Percentiles rank a stretch among this genome's conserved stretches.
Evolutionary conservation across 352 stramenopile species (phyloP).

Genomic region (Globisporangium uncinulatum): DNA sequence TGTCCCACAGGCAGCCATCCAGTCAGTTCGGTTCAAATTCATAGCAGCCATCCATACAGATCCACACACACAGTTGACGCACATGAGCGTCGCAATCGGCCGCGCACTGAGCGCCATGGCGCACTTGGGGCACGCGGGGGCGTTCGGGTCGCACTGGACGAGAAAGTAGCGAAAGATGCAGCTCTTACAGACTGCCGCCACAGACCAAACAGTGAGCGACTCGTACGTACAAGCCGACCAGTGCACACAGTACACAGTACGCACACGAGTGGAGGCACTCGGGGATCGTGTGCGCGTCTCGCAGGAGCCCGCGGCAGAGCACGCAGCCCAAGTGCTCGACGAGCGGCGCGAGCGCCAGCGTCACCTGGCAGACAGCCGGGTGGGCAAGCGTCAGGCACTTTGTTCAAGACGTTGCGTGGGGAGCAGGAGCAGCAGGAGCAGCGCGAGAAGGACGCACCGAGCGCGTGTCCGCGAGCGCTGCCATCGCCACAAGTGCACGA

Average conservation of each 20-base stretch:
- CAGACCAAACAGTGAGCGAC: background rate
- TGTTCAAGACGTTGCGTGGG: no score
- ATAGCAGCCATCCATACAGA: background rate
- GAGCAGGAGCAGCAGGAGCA: background rate
- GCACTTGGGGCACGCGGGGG: conserved; percentile 53
- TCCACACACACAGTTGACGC: conserved; percentile 1
- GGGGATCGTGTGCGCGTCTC: conserved; percentile 74
- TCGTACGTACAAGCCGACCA: background rate
- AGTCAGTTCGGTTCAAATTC: background rate
- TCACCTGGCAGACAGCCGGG: conserved; percentile 24
- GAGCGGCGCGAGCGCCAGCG: conserved; percentile 41
- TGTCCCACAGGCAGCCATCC: background rate
- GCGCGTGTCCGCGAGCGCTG: conserved; percentile 20
- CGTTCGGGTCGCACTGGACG: conserved; percentile 41
- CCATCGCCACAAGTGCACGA: background rate
- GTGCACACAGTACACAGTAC: conserved; percentile 2
- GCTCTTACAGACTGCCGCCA: conserved; percentile 71
- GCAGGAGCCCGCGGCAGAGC: conserved; percentile 60
- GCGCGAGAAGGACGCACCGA: conserved; percentile 14
- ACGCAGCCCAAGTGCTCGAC: conserved; percentile 61
- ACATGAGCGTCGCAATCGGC: conserved; percentile 65
- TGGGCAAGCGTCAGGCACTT: background rate
- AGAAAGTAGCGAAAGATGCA: conserved; percentile 80
- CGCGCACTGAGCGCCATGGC: conserved; percentile 43
- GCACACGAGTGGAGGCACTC: conserved; percentile 81